Conservation (phyloP, 164 flowering plant species). For the Piper betle region DNA sequence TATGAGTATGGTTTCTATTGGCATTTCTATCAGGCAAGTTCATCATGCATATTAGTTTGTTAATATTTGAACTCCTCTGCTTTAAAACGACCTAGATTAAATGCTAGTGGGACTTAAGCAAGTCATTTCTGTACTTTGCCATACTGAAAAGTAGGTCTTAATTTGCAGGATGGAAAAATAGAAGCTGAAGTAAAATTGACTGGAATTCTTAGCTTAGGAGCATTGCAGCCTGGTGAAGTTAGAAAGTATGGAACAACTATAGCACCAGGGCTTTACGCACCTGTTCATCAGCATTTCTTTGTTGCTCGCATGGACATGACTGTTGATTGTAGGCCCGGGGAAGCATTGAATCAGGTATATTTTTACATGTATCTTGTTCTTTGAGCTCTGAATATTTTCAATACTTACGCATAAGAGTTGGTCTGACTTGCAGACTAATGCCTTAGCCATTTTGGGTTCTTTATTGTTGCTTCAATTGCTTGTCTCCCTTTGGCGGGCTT, state of each 20-base stretch:
- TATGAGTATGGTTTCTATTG: constrained; percentile 89
- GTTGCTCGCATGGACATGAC: constrained; percentile 93
- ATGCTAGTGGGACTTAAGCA: no score
- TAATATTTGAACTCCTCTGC: background rate
- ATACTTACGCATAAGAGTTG: no score
- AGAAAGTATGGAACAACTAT: constrained; percentile 89
- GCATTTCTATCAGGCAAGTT: constrained; percentile 81
- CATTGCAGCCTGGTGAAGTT: constrained; percentile 63
- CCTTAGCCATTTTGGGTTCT: background rate
- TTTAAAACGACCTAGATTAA: background rate
- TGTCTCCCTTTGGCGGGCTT: background rate
- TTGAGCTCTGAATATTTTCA: no score
- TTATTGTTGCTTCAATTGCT: background rate
- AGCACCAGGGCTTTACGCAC: constrained; percentile 89
- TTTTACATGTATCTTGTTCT: background rate
- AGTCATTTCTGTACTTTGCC: background rate
- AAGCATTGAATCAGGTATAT: constrained; percentile 66
- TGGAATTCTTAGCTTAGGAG: constrained; percentile 84
- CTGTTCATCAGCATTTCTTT: constrained; percentile 88
- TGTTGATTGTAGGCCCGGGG: constrained; percentile 84
- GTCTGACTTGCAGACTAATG: background rate
- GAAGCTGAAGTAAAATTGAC: constrained; percentile 91
- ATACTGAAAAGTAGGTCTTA: background rate
- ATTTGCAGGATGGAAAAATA: constrained; percentile 71
- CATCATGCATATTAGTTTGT: background rate